These are phyloP conservation scores for Corchorus capsularis DNA, from an alignment of 345 rosid species.

Conservation along the genomic window DNA sequence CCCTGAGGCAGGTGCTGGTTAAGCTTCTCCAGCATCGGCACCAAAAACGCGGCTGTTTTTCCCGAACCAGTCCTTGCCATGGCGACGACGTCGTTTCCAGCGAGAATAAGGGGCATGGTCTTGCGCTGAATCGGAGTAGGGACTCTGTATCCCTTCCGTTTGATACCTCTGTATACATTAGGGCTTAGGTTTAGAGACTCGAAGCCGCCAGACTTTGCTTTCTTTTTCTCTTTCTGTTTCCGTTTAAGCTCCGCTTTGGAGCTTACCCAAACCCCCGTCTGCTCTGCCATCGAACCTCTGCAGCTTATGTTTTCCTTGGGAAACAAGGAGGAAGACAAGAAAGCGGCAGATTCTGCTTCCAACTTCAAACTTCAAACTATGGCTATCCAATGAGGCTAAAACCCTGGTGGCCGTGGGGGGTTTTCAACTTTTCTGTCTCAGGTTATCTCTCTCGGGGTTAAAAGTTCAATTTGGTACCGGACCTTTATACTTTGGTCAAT, in stretches of 20 bases:
- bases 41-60: slow-evolving; percentile 88
- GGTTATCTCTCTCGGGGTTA: too few relatives aligned
- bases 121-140: slow-evolving; percentile 97
- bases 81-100: slow-evolving; percentile 93
- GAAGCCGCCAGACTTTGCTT: slow-evolving; percentile 92
- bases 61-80: slow-evolving; percentile 99
- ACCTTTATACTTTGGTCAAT: too few relatives aligned
- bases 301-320: background rate
- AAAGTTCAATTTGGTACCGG: too few relatives aligned
- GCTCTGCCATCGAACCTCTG: slow-evolving; percentile 1
- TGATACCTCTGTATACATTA: slow-evolving; percentile 72
- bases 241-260: slow-evolving; percentile 80
- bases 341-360: background rate
- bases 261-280: slow-evolving; percentile 47
- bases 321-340: background rate
- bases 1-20: slow-evolving; percentile 81
- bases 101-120: slow-evolving; percentile 94
- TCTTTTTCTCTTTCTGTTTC: slow-evolving; percentile 67
- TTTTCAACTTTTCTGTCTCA: background rate
- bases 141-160: slow-evolving; percentile 86
- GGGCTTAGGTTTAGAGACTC: slow-evolving; percentile 80
- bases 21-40: slow-evolving; percentile 91
- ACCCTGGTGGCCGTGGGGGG: background rate
- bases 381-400: background rate
- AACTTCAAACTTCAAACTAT: too few relatives aligned